Evolutionary conservation across 164 flowering plant species (phyloP), one percentile per base, ranked within the genome.

Genomic region (Berberis vulgaris): DNA sequence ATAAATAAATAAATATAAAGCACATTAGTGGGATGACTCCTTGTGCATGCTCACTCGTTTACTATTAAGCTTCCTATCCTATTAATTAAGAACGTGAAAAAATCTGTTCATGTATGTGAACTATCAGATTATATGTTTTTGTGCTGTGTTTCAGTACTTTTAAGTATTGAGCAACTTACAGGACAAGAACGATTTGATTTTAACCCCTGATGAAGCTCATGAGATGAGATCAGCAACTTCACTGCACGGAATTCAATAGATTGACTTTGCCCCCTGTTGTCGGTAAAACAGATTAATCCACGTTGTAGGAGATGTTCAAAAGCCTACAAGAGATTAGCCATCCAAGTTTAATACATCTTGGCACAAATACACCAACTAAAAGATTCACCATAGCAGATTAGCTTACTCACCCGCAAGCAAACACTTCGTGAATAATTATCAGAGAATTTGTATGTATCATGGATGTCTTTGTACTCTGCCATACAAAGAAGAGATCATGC

Each of bases 401-500:
- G 3, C 39, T 59, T 61, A 76, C 96, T 13, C 43, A 94, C 99
- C 90, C 89, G 78, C 62, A 89, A 75, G 77, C 94, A 91, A 10
- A 88, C 94, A 73, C 67, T 73, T 49, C 74, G 71, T 49, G 91
- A 74, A 73, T 85, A 89, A 74, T 77, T 76, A 64, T 87, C 99
- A 12, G 86, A 76, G 44, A 86, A 89, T 77, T 74, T 77, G 74
- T 74, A 82, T 1, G 86, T 76, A 75, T 84, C 91, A 64, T 83
- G 97, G 50, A 89, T 74, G 61, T 73, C 73, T 74, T 84, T 87
- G 81, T 89, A 91, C 76, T 91, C 99, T 95, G 89, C 67, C 59
- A 73, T n/a, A 73, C 7, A 5, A 12, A 61, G 52, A 62, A 49
- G 5, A 45, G 45, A 54, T 61, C 1, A 61, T 60, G 13, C 10